Evolutionary conservation across 768 basidiomycete genomes (phyloP).

Genomic region (Candolleomyces efflorescens): DNA sequence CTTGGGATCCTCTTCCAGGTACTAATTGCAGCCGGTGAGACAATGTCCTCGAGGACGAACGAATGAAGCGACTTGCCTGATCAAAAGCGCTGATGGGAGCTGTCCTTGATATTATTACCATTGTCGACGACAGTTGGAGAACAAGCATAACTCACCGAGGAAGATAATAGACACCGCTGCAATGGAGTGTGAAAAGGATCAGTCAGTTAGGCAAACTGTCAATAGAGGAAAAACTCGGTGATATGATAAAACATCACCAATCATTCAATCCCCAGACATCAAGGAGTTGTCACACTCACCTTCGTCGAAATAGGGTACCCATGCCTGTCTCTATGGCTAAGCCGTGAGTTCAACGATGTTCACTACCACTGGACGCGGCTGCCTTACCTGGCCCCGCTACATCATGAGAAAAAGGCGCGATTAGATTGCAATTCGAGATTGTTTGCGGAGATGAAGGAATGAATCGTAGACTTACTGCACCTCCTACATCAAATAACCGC

Average conservation of each 20-base stretch:
- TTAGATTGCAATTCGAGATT: background rate
- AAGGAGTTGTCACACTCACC: slow-evolving; percentile 36
- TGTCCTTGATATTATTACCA: slow-evolving; percentile 11
- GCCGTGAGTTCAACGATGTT: slow-evolving; percentile 5
- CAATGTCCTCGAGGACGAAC: background rate
- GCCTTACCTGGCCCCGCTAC: slow-evolving; percentile 55
- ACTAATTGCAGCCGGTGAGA: slow-evolving; percentile 34
- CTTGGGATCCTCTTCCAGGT: slow-evolving; percentile 76
- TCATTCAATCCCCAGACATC: too few relatives aligned
- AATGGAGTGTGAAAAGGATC: slow-evolving; percentile 2
- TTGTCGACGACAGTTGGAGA: background rate
- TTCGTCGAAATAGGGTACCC: slow-evolving; percentile 85
- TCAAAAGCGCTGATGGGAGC: slow-evolving; percentile 87
- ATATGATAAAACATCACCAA: too few relatives aligned
- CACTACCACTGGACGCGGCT: slow-evolving; percentile 16
- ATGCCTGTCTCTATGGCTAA: slow-evolving; percentile 58
- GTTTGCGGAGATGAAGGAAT: background rate
- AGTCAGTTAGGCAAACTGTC: slow-evolving; percentile 1
- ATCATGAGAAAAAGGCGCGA: background rate
- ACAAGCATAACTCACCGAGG: slow-evolving; percentile 33
- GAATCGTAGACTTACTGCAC: slow-evolving; percentile 51
- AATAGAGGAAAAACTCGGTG: background rate
- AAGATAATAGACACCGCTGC: slow-evolving; percentile 83
- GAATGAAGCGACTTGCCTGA: slow-evolving; percentile 45
- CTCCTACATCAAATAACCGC: slow-evolving; percentile 82